Conservation (phyloP, 192 early-diverging fungal genomes). For the Ramicandelaber brevisporus region DNA sequence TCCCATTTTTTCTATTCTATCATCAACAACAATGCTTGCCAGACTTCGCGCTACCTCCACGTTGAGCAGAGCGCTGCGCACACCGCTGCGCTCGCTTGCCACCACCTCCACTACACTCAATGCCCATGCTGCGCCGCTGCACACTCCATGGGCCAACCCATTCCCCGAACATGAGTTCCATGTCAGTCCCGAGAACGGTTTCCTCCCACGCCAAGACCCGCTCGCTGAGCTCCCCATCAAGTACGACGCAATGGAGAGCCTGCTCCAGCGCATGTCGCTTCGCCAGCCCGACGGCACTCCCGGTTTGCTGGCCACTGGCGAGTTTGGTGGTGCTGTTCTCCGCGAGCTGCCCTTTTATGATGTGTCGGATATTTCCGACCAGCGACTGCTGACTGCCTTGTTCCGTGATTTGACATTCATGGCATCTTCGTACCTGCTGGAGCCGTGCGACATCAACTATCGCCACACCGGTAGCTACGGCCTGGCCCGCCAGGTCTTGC, state of each 20-base stretch:
- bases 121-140: too few relatives aligned
- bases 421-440: conserved; percentile 66
- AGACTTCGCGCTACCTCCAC: too few relatives aligned
- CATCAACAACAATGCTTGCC: too few relatives aligned
- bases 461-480: conserved; percentile 48
- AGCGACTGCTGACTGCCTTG: conserved; percentile 39
- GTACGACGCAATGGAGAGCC: conserved; percentile 37
- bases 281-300: conserved; percentile 27
- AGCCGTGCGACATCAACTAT: conserved; percentile 66
- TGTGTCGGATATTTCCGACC: conserved; percentile 41
- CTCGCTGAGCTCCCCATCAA: conserved; percentile 33
- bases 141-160: conserved; percentile 10
- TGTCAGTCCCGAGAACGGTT: conserved; percentile 18
- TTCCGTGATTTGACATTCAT: conserved; percentile 75
- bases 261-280: conserved; percentile 61
- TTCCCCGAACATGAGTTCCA: conserved; percentile 12
- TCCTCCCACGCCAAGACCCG: conserved; percentile 38
- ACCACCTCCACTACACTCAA: too few relatives aligned
- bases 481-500: conserved; percentile 44
- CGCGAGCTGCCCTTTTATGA: conserved; percentile 43
- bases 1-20: too few relatives aligned
- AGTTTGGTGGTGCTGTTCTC: conserved; percentile 53
- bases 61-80: too few relatives aligned
- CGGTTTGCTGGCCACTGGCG: conserved; percentile 53
- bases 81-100: too few relatives aligned